Percentiles rank a stretch among this genome's conserved stretches.
phyloP scores from a whole-genome alignment of 2,329 filamentous ascomycete genomes.

The Peltaster fructicola region DNA sequence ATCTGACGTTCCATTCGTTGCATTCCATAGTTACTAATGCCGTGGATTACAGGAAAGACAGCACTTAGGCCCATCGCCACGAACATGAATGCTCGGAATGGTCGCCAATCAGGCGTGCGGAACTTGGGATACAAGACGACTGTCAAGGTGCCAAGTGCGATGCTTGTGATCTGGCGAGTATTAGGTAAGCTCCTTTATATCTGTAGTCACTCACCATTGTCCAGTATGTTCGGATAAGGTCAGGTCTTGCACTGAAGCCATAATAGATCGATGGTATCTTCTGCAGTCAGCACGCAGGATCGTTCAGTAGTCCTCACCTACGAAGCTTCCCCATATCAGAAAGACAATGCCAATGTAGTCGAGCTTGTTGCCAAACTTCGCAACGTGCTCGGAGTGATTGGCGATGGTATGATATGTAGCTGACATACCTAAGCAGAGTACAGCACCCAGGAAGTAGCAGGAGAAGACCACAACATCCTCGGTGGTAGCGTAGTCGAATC shows the following conservation, averaged over 20 bases:
- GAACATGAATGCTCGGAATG: constrained; percentile 79
- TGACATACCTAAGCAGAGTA: constrained; percentile 29
- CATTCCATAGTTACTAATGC: constrained; percentile 48
- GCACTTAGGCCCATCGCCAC: constrained; percentile 72
- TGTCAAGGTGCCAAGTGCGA: constrained; percentile 58
- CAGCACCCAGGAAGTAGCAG: constrained; percentile 57
- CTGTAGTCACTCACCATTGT: constrained; percentile 39
- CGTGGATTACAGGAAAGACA: constrained; percentile 67
- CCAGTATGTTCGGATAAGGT: constrained; percentile 54
- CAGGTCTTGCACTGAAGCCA: constrained; percentile 55
- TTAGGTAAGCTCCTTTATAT: background rate
- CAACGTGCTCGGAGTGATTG: constrained; percentile 66
- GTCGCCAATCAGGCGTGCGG: constrained; percentile 65
- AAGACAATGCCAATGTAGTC: constrained; percentile 90
- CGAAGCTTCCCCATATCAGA: constrained; percentile 77
- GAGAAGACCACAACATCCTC: constrained; percentile 55
- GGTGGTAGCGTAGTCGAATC: constrained; percentile 44
- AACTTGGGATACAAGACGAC: constrained; percentile 72
- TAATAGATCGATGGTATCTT: constrained; percentile 61
- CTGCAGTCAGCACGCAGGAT: constrained; percentile 1
- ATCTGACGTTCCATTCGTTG: constrained; percentile 51
- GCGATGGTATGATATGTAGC: constrained; percentile 66
- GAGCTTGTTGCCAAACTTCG: constrained; percentile 74
- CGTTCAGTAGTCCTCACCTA: too few species aligned
- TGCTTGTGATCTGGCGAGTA: constrained; percentile 46